A percentile compares a stretch with the other conserved stretches of the same genome.
phyloP scores from a whole-genome alignment of 495 filamentous ascomycete species.

The Tuber melanosporum region DNA sequence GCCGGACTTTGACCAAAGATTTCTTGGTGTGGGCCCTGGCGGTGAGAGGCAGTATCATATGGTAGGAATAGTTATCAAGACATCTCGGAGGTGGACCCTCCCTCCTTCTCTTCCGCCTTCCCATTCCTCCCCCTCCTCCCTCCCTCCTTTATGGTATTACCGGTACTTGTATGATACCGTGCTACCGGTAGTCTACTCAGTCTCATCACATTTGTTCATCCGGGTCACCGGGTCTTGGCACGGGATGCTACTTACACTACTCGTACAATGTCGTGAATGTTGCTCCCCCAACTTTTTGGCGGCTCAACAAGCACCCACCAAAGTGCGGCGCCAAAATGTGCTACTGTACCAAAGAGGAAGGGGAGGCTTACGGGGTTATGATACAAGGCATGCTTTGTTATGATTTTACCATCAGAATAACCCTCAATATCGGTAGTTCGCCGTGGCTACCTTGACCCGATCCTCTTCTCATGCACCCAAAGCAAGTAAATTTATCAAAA shows the following conservation, averaged over 20 bases:
- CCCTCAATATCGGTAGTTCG: background rate
- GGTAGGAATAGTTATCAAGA: background rate
- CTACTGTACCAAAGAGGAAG: background rate
- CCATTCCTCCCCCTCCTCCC: background rate
- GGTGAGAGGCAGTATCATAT: background rate
- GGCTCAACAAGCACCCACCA: constrained; percentile 2
- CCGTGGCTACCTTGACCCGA: background rate
- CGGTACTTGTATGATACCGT: background rate
- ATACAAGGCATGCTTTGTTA: background rate
- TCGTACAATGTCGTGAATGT: no score
- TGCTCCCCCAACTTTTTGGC: background rate
- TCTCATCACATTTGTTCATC: background rate
- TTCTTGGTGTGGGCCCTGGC: background rate
- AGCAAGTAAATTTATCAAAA: no score
- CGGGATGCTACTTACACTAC: background rate
- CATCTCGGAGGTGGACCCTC: background rate
- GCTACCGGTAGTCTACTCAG: background rate
- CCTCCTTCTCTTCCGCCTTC: background rate
- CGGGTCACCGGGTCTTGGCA: background rate
- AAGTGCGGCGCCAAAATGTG: background rate
- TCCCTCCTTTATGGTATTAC: background rate
- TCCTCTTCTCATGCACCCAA: background rate
- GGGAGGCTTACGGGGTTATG: background rate
- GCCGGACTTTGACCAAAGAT: background rate
- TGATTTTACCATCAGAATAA: background rate